Evolutionary conservation across 768 basidiomycete species (phyloP).

Genomic region (Cystobasidium onofrii): DNA sequence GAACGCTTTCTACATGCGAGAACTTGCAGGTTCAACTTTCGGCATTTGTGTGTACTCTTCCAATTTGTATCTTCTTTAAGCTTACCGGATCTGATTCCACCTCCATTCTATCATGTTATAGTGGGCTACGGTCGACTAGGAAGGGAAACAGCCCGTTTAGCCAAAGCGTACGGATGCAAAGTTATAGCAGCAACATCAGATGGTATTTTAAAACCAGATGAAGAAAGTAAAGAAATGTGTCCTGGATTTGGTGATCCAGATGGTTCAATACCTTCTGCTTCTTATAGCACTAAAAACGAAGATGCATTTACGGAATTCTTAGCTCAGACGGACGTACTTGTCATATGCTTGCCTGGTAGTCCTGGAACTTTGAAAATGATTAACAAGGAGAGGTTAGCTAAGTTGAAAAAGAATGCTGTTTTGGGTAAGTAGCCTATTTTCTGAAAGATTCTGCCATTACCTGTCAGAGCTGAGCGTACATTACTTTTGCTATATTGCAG

Average conservation of each 20-base stretch:
- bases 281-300: constrained; percentile 26
- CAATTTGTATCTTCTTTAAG: background rate
- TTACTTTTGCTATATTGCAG: background rate
- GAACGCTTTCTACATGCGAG: constrained; percentile 13
- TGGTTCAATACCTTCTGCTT: constrained; percentile 14
- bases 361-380: constrained; percentile 17
- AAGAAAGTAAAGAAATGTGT: constrained; percentile 5
- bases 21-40: constrained; percentile 8
- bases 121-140: constrained; percentile 20
- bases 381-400: constrained; percentile 2
- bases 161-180: constrained; percentile 31
- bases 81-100: background rate
- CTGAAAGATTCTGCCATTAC: too few relatives aligned
- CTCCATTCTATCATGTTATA: background rate
- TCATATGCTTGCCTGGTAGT: constrained; percentile 17
- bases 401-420: constrained; percentile 30
- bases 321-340: constrained; percentile 25
- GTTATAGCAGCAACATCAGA: constrained; percentile 28
- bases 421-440: background rate
- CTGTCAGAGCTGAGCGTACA: background rate
- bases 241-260: constrained; percentile 30
- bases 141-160: constrained; percentile 24
- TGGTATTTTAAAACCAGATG: constrained; percentile 18
- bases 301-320: constrained; percentile 22
- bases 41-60: background rate